These are phyloP conservation scores for Luffa aegyptiaca DNA, from an alignment of 306 rosid species.

Conservation along the genomic window DNA sequence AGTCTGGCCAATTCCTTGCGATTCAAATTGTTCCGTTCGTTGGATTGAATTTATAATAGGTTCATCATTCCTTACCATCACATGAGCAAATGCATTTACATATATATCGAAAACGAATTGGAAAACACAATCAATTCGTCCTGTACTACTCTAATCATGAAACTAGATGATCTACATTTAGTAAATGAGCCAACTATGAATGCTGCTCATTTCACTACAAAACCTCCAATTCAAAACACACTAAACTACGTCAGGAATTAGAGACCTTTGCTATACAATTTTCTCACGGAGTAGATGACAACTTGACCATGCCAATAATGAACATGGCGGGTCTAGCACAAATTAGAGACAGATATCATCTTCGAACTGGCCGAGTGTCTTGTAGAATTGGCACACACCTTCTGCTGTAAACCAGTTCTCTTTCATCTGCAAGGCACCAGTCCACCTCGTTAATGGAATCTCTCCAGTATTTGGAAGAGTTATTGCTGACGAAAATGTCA, in stretches of 20 bases:
- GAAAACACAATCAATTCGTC: not conserved
- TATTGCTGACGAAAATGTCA: not conserved
- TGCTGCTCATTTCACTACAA: not conserved
- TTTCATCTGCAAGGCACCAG: conserved; percentile 50
- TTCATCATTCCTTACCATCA: not conserved
- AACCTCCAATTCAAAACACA: not conserved
- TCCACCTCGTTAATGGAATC: conserved; percentile 7
- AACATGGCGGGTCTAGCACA: not conserved
- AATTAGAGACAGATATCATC: conserved; percentile 10
- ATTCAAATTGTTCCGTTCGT: not conserved
- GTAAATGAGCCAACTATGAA: not conserved
- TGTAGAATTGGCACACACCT: conserved; percentile 33
- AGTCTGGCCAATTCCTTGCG: not conserved
- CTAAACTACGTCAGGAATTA: not conserved
- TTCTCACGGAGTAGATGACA: not conserved
- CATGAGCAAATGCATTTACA: not conserved
- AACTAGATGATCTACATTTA: not conserved
- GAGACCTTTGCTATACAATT: not conserved
- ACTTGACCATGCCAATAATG: not conserved
- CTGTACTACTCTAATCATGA: not conserved
- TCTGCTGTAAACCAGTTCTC: conserved; percentile 48
- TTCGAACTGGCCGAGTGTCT: conserved; percentile 17
- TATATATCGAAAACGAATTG: not conserved
- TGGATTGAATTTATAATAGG: not conserved
- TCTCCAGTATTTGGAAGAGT: not conserved